These are phyloP conservation scores for Aspergillus transmontanensis DNA, from an alignment of 2,329 filamentous ascomycete species.

Conservation along the genomic window DNA sequence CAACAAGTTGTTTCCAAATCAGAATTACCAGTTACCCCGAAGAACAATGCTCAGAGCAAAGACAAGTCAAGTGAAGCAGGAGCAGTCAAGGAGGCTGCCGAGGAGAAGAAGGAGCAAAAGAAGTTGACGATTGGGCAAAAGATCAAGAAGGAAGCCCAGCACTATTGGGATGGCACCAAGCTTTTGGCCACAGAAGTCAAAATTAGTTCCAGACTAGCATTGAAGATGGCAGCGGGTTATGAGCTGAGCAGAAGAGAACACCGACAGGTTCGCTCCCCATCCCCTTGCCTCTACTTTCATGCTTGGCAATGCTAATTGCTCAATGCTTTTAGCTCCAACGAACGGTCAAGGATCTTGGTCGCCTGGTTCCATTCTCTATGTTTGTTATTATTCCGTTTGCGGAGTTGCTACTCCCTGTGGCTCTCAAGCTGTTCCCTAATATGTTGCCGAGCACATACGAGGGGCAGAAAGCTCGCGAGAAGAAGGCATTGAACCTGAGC, in stretches of 20 bases:
- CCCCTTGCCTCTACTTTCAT: background rate
- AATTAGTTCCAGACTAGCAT: constrained; percentile 85
- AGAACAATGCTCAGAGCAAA: constrained; percentile 51
- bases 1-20: constrained; percentile 42
- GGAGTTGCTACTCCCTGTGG: constrained; percentile 86
- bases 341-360: constrained; percentile 90
- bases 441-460: constrained; percentile 97
- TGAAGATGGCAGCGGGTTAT: constrained; percentile 98
- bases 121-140: constrained; percentile 89
- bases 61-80: constrained; percentile 64
- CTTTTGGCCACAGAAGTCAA: constrained; percentile 86
- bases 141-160: constrained; percentile 88
- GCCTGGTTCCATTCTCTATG: constrained; percentile 91
- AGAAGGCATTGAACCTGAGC: constrained; percentile 78
- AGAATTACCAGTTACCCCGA: constrained; percentile 43
- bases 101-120: constrained; percentile 72
- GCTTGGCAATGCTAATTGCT: constrained; percentile 13
- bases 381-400: constrained; percentile 97
- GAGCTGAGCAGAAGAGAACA: constrained; percentile 93
- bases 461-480: constrained; percentile 84
- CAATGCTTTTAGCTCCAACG: constrained; percentile 64
- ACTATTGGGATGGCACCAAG: constrained; percentile 99
- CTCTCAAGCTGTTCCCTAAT: constrained; percentile 94
- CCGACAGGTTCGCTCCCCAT: constrained; percentile 63
- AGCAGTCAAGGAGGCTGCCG: constrained; percentile 63